These are phyloP conservation scores for Fusarium oligoseptatum DNA, from an alignment of 2,329 filamentous ascomycete species.

Conservation along the genomic window DNA sequence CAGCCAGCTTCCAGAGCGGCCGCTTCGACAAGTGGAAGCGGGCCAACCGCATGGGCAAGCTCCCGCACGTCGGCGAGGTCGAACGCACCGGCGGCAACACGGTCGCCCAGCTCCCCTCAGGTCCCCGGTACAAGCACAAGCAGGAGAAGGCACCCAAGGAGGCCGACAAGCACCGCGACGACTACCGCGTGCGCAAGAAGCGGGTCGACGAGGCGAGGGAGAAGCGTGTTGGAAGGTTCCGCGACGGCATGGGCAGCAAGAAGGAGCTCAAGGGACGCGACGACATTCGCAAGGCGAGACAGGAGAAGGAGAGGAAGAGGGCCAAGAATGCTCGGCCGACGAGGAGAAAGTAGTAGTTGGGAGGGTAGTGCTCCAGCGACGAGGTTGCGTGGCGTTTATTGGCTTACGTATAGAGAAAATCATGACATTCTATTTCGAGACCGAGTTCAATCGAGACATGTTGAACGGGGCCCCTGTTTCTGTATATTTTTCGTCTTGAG, in stretches of 20 bases:
- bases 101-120: slow-evolving; percentile 48
- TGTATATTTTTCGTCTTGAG: not conserved
- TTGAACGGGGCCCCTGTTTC: not conserved
- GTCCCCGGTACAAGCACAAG: slow-evolving; percentile 82
- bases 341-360: slow-evolving; percentile 63
- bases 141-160: slow-evolving; percentile 90
- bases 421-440: slow-evolving; percentile 2
- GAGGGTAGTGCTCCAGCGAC: slow-evolving; percentile 2
- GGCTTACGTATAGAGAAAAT: slow-evolving; percentile 33
- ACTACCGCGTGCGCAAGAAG: slow-evolving; percentile 93
- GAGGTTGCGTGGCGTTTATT: slow-evolving; percentile 28
- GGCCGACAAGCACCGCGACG: slow-evolving; percentile 91
- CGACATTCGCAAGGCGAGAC: slow-evolving; percentile 87
- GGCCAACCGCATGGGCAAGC: slow-evolving; percentile 81
- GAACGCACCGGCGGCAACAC: slow-evolving; percentile 65
- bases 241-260: slow-evolving; percentile 78
- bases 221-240: slow-evolving; percentile 81
- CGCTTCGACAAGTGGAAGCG: slow-evolving; percentile 95
- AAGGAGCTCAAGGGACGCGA: slow-evolving; percentile 84
- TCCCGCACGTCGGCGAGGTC: slow-evolving; percentile 86
- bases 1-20: slow-evolving; percentile 91
- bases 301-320: slow-evolving; percentile 79
- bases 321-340: slow-evolving; percentile 90
- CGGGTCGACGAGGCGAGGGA: slow-evolving; percentile 88
- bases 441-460: not conserved